Base-by-base conservation (phyloP, 2,329 filamentous ascomycete species). In the Pseudocercospora fuligena region DNA sequence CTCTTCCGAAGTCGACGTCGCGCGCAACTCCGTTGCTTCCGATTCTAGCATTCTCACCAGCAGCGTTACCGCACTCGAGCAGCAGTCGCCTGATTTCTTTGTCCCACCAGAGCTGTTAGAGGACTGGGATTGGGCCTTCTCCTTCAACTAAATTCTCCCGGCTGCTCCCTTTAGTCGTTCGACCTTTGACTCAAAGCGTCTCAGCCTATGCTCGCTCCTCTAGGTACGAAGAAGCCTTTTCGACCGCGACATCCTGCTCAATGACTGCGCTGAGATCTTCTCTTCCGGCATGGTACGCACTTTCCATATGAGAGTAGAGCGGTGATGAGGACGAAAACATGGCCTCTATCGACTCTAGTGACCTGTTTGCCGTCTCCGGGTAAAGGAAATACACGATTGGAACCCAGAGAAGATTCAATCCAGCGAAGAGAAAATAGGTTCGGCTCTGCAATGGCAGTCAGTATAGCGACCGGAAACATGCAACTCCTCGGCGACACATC, bases 341-440 rank as follows among this genome's bases (percentile, higher is more conserved):
- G 25, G 43, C 19, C 29, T 66, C 79, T 61, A 82, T 80, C 69
- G 82, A 80, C 65, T 83, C 81, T 25, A 83, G 73, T 57, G 77
- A 79, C 56, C 79, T 78, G 51, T 67, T 67, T 31, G 68, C 47
- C 19, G 54, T 54, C 47, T 70, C 68, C 5, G 65, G 68, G 51
- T 64, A 70, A 11, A 68, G 57, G 64, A 68, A 63, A 21, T 60
- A 66, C 51, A 70, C 60, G 33, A 70, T 60, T 3, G 68, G 64
- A 86, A 85, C 80, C 77, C 81, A 85, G 7, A 85, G 69, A 11
- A 86, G 71, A 68, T 87, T 86, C 33, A 86, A 72, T 3, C 79
- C 82, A 2, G 81, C 84, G 61, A 86, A 85, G 58, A 87, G 78
- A 69, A 86, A 82, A 69, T 85, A 86, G 0, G 82, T 86, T 8